phyloP scores from a whole-genome alignment of 208 protist species.

The Leishmania aethiopica region DNA sequence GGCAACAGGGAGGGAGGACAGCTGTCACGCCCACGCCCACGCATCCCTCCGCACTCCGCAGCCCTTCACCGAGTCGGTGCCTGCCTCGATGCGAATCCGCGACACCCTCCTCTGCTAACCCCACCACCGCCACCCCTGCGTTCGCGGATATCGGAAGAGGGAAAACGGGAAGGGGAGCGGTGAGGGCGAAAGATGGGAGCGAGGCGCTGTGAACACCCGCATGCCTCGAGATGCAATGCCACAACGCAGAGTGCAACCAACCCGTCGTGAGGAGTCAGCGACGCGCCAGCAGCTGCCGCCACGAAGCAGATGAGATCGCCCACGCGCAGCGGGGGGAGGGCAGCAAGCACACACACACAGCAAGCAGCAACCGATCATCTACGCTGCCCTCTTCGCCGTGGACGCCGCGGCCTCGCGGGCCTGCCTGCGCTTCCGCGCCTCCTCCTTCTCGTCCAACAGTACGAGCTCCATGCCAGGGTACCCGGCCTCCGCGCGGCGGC shows the following conservation, averaged over 20 bases:
- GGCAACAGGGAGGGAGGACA: neutral
- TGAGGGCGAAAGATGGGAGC: neutral
- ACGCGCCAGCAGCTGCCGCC: neutral
- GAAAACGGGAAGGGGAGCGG: neutral
- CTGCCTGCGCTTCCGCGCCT: constrained; percentile 28
- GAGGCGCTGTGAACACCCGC: neutral
- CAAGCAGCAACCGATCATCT: neutral
- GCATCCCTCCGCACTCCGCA: neutral
- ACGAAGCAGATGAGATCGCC: neutral
- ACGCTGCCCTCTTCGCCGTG: constrained; percentile 19
- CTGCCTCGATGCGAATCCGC: neutral
- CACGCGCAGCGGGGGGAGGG: neutral
- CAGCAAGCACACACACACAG: neutral
- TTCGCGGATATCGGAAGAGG: neutral
- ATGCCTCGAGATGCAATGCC: neutral
- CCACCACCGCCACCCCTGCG: neutral
- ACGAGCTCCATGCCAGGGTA: constrained; percentile 82
- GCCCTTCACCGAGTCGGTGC: neutral
- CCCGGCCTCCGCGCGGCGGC: constrained; percentile 63
- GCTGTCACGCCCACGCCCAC: neutral
- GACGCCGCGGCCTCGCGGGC: constrained; percentile 11
- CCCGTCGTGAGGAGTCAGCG: neutral
- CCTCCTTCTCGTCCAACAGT: constrained; percentile 51
- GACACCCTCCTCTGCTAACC: neutral
- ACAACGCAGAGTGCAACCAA: neutral